Percentiles rank a stretch among this genome's conserved stretches.
phyloP scores from a whole-genome alignment of 1,139 yeast genomes.

The Yamadazyma triangularis region DNA sequence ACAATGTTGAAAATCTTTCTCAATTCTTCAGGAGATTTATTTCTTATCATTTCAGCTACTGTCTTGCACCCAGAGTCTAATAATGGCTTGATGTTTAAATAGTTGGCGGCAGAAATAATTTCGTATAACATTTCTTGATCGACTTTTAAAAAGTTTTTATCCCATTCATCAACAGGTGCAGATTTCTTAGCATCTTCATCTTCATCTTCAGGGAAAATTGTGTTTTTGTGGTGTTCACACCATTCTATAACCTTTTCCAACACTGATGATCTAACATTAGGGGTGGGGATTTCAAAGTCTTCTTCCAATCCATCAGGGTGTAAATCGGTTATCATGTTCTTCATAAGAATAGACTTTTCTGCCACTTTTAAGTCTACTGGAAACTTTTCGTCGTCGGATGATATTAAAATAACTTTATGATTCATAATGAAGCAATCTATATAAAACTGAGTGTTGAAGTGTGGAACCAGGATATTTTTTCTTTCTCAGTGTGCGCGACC shows the following conservation, averaged over 20 bases:
- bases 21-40: constrained; percentile 94
- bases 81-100: constrained; percentile 87
- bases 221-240: constrained; percentile 95
- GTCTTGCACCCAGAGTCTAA: constrained; percentile 95
- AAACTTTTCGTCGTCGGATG: constrained; percentile 72
- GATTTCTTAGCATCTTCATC: constrained; percentile 80
- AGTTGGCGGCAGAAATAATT: constrained; percentile 93
- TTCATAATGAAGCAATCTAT: constrained; percentile 7
- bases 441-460: too few relatives aligned
- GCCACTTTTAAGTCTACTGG: constrained; percentile 81
- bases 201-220: constrained; percentile 67
- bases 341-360: constrained; percentile 81
- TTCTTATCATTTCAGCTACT: constrained; percentile 97
- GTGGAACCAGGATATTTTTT: too few relatives aligned
- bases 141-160: constrained; percentile 88
- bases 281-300: constrained; percentile 85
- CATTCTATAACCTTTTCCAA: constrained; percentile 90
- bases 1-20: constrained; percentile 94
- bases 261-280: constrained; percentile 83
- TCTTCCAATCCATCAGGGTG: constrained; percentile 57
- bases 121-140: constrained; percentile 99
- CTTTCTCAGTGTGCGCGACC: too few relatives aligned
- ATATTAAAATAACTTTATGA: constrained; percentile 63
- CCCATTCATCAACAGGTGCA: constrained; percentile 94
- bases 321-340: constrained; percentile 85